A percentile compares a stretch with the other conserved stretches of the same genome.
phyloP scores from a whole-genome alignment of 2,329 filamentous ascomycete species.

The Alternaria angustiovoidea region DNA sequence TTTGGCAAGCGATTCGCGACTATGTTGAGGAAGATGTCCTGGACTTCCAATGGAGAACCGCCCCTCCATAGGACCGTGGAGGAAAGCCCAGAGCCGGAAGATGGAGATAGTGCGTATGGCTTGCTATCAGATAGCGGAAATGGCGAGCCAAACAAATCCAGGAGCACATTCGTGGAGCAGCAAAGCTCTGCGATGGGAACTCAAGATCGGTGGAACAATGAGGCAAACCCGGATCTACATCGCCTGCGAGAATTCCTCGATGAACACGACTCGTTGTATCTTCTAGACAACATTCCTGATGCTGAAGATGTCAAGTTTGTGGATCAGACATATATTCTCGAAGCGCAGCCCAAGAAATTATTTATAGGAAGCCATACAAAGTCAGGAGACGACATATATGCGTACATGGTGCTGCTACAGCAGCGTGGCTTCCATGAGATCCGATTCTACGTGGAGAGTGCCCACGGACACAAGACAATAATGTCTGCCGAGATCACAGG shows the following conservation, averaged over 20 bases:
- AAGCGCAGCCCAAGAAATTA: conserved; percentile 19
- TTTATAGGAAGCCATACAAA: conserved; percentile 15
- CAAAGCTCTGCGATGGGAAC: neutral
- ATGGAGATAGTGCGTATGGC: conserved; percentile 5
- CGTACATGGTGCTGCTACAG: conserved; percentile 11
- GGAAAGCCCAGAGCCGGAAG: conserved; percentile 18
- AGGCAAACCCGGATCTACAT: conserved; percentile 8
- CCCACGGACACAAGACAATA: neutral
- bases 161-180: neutral
- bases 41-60: neutral
- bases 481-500: conserved; percentile 7
- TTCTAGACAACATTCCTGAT: conserved; percentile 19
- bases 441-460: conserved; percentile 12
- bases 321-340: conserved; percentile 9
- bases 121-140: conserved; percentile 8
- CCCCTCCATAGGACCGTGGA: neutral
- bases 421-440: conserved; percentile 12
- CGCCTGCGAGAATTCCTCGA: conserved; percentile 11
- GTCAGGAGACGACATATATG: conserved; percentile 17
- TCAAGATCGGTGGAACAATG: neutral
- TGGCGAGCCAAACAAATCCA: neutral
- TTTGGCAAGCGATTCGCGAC: conserved; percentile 2
- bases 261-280: conserved; percentile 8
- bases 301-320: conserved; percentile 15
- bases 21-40: conserved; percentile 6